Base-by-base conservation (phyloP, 2,329 filamentous ascomycete species). In the Elsinoe necatrix region DNA sequence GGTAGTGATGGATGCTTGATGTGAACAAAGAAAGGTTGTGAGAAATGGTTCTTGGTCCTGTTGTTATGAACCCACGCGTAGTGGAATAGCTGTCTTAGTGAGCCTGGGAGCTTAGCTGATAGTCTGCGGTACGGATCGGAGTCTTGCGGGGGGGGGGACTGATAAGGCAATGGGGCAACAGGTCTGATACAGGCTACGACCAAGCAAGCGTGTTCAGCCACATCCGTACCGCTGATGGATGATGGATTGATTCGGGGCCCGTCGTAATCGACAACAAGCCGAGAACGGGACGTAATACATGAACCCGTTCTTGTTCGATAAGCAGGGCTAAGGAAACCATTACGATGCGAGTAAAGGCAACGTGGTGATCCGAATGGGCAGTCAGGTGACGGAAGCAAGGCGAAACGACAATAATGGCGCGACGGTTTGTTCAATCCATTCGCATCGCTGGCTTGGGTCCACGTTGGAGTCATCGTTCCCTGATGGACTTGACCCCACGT, bases 131-230 rank as follows among this genome's bases (percentile, higher is more conserved):
- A 35, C 29, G 34, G 48, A 39, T 37, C 48, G 48, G 48, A 39
- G 29, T 21, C 16, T 14, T 12, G 48, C 48, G 48, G 48, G 48
- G 48, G 48, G 48, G 48, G 48, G 48, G 48, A 34, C 20, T 52
- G 48, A 52, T 52, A 52, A 37, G 48, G 31, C n/a, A 31, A 45
- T 45, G 43, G 23, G 20, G 12, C 8, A 50, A 35, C 41, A 45
- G 25, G 48, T 52, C 31, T 52, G 48, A 52, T 52, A 52, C 48
- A 52, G 31, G 48, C 31, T 52, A 25, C 48, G 48, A 52, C n/a
- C 48, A 52, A 37, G 29, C n/a, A 52, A 34, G 20, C 27, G 20
- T 18, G 29, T 29, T 39, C 25, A 35, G 48, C 48, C 48, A 52
- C 48, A 39, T 16, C 48, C 48, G 48, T 52, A 37, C 48, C 31